Evolutionary conservation across 2,329 filamentous ascomycete species (phyloP), one percentile per base, ranked within the genome.

Genomic region (Diaporthe vexans): DNA sequence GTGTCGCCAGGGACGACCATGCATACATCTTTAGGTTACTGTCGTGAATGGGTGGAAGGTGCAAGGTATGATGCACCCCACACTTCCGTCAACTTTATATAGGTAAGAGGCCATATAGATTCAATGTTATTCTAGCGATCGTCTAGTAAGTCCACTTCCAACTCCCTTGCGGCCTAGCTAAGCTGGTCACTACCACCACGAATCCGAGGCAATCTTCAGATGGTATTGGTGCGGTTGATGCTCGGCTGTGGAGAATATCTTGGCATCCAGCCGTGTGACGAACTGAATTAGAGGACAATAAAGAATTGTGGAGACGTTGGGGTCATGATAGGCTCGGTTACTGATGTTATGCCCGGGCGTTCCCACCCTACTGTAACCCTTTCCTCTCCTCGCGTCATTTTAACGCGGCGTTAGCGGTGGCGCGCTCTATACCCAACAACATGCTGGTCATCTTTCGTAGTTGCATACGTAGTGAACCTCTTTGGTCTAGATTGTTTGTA

Each of bases 241-340:
- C 51, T 54, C 51, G 51, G 51, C 51, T 54, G 24, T 54, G 51
- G 51, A 54, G 51, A 54, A 54, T 29, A 17, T 54, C 51, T 54
- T 54, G 51, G 51, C 51, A 5, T 29, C 5, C 51, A 29, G 51
- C 51, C 51, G 51, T 24, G 51, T 29, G 24, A 54, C 24, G 24
- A 54, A 54, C 51, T 54, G 51, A 29, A 54, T 29, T 21, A 29
- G 24, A 17, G 24, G 24, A 29, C 21, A 54, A 54, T 48, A 19
- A 5, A 48, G 46, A 48, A 3, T 21, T 21, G 19, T 54, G 24
- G 24, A 54, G 51, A 29, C 29, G 24, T 54, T 54, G 26, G 51
- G 51, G 11, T 17, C 13, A 54, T 54, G 51, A 54, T 54, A 54
- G 51, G 51, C 26, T 54, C 51, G 51, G 51, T 26, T 54, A 54